Base-by-base conservation (phyloP, 192 early-diverging fungal genomes). In the Allomyces macrogynus region DNA sequence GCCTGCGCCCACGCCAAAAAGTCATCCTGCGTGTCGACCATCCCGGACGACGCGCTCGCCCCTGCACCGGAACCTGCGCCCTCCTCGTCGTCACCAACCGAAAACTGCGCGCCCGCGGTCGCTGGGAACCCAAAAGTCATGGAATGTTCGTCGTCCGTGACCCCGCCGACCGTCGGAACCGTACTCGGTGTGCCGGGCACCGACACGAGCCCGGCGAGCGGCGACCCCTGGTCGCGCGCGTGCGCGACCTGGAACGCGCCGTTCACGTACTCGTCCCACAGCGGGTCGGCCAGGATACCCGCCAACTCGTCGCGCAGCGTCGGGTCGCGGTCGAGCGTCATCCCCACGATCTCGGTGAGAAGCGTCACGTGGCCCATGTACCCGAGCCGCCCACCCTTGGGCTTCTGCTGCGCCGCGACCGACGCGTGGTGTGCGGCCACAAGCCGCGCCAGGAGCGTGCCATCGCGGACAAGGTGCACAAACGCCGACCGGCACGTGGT, bases 341-440 rank as follows among this genome's bases (percentile, higher is more conserved):
- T 91, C 63, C 86, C 84, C 1, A 93, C 86, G 69, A 97, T 94
- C 68, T 99, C 96, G 22, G 94, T 84, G 65, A 99, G 93, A 63
- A 91, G 92, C 0, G 92, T 97, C 71, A 97, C 76, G 67, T 99
- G 96, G 12, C 96, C 96, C 96, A 99, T 99, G 71, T 90, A 97
- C 10, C 94, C 96, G 25, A 96, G 78, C 40, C 94, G 83, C n/a
- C 87, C 83, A 27, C 94, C 94, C 60, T 93, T 91, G 16, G 89
- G 87, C 70, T 90, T 74, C 32, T 81, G 82, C 23, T 86, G 84
- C 66, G 82, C 81, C 63, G 79, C 79, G 67, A 95, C 92, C 68
- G 95, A 95, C 16, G 75, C 65, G 5, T 83, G 79, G 72, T 95
- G 88, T 23, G 93, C 92, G 62, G 84, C 77, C 1, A 86, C 85